Evolutionary conservation across 345 rosid species (phyloP).

Genomic region (Crucihimalaya himalaica): DNA sequence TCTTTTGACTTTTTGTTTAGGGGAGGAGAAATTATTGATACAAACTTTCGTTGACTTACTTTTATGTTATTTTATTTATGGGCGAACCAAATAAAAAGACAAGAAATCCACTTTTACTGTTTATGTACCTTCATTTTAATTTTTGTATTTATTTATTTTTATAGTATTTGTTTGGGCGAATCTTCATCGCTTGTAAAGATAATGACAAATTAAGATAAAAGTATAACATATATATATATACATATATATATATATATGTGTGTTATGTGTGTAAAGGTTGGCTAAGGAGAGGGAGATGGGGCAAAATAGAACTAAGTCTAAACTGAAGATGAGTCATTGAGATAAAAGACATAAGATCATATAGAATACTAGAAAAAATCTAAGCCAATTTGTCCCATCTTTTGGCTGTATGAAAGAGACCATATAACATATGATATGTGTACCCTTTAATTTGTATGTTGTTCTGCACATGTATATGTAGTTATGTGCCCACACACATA

Average conservation of each 20-base stretch:
- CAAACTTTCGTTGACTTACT: conserved; percentile 22
- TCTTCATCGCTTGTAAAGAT: conserved; percentile 14
- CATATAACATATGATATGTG: conserved; percentile 33
- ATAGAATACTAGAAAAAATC: background rate
- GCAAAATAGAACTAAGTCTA: conserved; percentile 33
- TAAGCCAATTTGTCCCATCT: conserved; percentile 36
- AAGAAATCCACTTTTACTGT: conserved; percentile 19
- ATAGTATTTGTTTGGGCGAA: background rate
- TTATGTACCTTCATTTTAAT: conserved; percentile 7
- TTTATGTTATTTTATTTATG: background rate
- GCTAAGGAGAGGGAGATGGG: conserved; percentile 24
- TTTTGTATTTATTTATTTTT: background rate
- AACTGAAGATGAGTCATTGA: conserved; percentile 25
- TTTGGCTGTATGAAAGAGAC: conserved; percentile 41
- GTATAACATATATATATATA: background rate
- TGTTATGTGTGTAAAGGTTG: conserved; percentile 33
- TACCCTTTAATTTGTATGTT: conserved; percentile 5
- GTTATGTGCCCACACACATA: conserved; percentile 5
- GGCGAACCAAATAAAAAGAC: background rate
- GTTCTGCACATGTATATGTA: conserved; percentile 23
- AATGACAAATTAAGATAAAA: conserved; percentile 2
- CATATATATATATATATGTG: background rate
- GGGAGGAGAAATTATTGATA: background rate
- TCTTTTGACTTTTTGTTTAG: background rate
- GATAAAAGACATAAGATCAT: conserved; percentile 8